phyloP scores from a whole-genome alignment of 139 green algal genomes.

The Ettlia oleoabundans region DNA sequence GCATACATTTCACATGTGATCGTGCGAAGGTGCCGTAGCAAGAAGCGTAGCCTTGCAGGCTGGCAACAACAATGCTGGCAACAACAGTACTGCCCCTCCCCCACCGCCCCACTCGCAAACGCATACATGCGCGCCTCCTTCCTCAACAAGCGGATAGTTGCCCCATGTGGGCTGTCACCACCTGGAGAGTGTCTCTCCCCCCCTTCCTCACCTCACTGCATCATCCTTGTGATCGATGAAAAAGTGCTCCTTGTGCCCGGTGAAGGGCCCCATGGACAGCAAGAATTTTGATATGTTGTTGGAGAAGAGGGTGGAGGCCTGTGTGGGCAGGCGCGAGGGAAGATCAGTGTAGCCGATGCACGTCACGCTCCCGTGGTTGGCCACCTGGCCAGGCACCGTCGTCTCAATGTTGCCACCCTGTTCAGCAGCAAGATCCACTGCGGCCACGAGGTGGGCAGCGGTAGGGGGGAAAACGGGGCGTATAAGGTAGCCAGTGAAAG shows the following conservation, averaged over 20 bases:
- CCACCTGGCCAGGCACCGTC: slow-evolving; percentile 59
- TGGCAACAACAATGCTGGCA: too few relatives aligned
- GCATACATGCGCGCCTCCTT: too few relatives aligned
- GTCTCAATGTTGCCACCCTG: slow-evolving; percentile 77
- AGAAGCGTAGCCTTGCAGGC: too few relatives aligned
- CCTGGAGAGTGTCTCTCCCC: too few relatives aligned
- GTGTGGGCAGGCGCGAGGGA: slow-evolving; percentile 79
- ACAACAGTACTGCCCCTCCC: background rate
- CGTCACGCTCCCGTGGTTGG: slow-evolving; percentile 67
- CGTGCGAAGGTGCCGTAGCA: too few relatives aligned
- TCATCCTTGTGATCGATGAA: slow-evolving; percentile 84
- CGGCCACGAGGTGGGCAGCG: background rate
- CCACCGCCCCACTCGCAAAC: background rate
- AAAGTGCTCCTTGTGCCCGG: slow-evolving; percentile 75
- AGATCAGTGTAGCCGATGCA: slow-evolving; percentile 93
- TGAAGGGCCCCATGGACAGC: slow-evolving; percentile 84
- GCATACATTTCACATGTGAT: too few relatives aligned
- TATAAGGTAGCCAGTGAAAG: background rate
- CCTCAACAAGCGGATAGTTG: too few relatives aligned
- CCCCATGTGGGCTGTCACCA: too few relatives aligned
- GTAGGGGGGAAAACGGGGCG: background rate
- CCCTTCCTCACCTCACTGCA: slow-evolving; percentile 57
- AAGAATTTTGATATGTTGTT: slow-evolving; percentile 95
- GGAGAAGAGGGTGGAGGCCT: slow-evolving; percentile 84
- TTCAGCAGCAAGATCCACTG: slow-evolving; percentile 47